Base-by-base conservation (phyloP, 495 filamentous ascomycete species). In the Letharia lupina region DNA sequence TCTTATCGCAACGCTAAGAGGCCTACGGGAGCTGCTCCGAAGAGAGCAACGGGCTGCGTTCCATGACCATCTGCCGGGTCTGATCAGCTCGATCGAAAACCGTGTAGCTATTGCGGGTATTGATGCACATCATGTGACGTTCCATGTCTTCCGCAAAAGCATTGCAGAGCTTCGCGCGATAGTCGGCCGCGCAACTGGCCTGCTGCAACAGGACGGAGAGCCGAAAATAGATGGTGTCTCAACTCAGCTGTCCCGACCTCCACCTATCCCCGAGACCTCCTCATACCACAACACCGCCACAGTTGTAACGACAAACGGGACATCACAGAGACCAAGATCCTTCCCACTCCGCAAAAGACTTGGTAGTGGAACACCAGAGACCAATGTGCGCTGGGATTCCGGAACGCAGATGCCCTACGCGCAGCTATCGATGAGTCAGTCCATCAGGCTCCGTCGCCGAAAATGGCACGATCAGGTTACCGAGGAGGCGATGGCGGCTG, bases 231-330 rank as follows among this genome's bases (percentile, higher is more conserved):
- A 41, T 35, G 63, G 58, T n/a, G 54, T 54, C 10, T 20, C 58
- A 18, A 58, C 54, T 18, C 45, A 61, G 23, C 23, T 50, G 61
- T 67, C 28, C 58, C 67, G 45, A 63, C 28, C 57, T 70, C 58
- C 10, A 63, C 42, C 1, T 63, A 50, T 56, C 69, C 68, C 31
- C 58, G 69, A 23, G 45, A 50, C 15, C n/a, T 71, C 7, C 47
- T 64, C 12, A 8, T 45, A 20, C 73, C 71, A 7, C 74, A 70
- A 12, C 68, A 66, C 35, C 78, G 88, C 8, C 89, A 91, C 65
- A 81, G 89, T 28, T 28, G 23, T 71, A 91, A 91, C 67, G 88
- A 90, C 70, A 72, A 82, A 57, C 77, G 72, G 0, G 74, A 83
- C 66, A 88, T 90, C 54, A 65, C 72, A 33, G 68, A 84, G 7